These are phyloP conservation scores for Fraxinus floribunda DNA, from an alignment of 305 asterid species.

Conservation along the genomic window DNA sequence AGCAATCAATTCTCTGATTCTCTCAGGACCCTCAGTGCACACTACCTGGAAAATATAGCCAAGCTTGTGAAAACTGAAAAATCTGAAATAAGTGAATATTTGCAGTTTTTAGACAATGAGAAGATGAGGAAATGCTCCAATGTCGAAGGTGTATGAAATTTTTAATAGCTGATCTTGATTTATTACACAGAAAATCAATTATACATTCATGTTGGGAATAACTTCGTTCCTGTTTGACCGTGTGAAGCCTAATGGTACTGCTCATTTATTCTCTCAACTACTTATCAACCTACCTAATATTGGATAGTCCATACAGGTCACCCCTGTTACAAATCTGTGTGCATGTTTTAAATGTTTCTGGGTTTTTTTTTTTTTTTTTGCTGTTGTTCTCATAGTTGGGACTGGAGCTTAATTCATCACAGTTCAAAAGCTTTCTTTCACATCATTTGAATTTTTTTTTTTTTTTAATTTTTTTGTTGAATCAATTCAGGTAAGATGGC, in stretches of 20 bases:
- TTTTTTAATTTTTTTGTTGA: too few species aligned
- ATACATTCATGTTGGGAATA: not conserved
- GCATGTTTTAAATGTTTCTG: not conserved
- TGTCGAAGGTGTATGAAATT: not conserved
- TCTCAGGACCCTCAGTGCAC: conserved; percentile 97
- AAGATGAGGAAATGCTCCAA: not conserved
- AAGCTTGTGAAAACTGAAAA: conserved; percentile 19
- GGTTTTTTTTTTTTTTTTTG: not conserved
- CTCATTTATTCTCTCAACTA: not conserved
- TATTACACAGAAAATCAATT: not conserved
- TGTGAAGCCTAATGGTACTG: not conserved
- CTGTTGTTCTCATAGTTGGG: not conserved
- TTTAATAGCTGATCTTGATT: not conserved
- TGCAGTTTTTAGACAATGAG: not conserved
- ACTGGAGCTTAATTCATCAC: not conserved
- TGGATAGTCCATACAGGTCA: not conserved
- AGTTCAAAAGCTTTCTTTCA: not conserved
- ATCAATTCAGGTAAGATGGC: conserved; percentile 6
- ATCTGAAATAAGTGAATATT: not conserved
- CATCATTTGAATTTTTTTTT: not conserved
- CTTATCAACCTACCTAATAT: not conserved
- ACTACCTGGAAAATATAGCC: conserved; percentile 61
- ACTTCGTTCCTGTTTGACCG: not conserved
- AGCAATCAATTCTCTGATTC: conserved; percentile 86
- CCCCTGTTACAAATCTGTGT: not conserved